Evolutionary conservation across 2,329 filamentous ascomycete species (phyloP).

Genomic region (Pseudogymnoascus sp.): DNA sequence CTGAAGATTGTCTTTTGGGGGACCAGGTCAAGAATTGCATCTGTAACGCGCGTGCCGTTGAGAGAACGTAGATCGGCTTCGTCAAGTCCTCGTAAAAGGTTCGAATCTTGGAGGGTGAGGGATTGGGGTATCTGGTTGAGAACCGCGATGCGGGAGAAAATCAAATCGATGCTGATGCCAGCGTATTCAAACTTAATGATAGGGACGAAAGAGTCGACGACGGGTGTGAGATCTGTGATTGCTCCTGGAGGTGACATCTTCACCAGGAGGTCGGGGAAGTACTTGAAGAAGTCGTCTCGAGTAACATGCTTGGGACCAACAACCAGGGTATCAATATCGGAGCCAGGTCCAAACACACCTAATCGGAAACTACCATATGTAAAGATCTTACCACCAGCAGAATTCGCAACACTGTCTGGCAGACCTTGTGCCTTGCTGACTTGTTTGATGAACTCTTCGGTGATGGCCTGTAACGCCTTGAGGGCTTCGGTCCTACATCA

Average conservation of each 20-base stretch:
- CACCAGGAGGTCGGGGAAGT: slow-evolving; percentile 73
- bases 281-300: slow-evolving; percentile 83
- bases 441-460: slow-evolving; percentile 76
- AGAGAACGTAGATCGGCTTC: slow-evolving; percentile 81
- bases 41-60: slow-evolving; percentile 89
- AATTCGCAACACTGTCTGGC: slow-evolving; percentile 68
- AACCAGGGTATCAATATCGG: slow-evolving; percentile 94
- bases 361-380: slow-evolving; percentile 94
- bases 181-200: slow-evolving; percentile 95
- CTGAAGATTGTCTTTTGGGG: slow-evolving; percentile 86
- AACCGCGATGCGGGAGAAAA: slow-evolving; percentile 68
- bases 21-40: slow-evolving; percentile 81
- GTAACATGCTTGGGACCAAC: slow-evolving; percentile 84
- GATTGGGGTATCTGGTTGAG: slow-evolving; percentile 63
- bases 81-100: slow-evolving; percentile 74
- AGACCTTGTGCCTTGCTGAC: slow-evolving; percentile 52
- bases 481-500: slow-evolving; percentile 55
- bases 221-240: slow-evolving; percentile 75
- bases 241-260: slow-evolving; percentile 68
- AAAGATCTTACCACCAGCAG: slow-evolving; percentile 85
- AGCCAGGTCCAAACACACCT: slow-evolving; percentile 88
- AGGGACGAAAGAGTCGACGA: slow-evolving; percentile 85
- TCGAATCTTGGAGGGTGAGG: slow-evolving; percentile 72
- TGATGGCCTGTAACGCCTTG: slow-evolving; percentile 65
- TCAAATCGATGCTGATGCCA: slow-evolving; percentile 89